These are phyloP conservation scores for Neonectria neomacrospora DNA, from an alignment of 2,329 filamentous ascomycete genomes.

Conservation along the genomic window DNA sequence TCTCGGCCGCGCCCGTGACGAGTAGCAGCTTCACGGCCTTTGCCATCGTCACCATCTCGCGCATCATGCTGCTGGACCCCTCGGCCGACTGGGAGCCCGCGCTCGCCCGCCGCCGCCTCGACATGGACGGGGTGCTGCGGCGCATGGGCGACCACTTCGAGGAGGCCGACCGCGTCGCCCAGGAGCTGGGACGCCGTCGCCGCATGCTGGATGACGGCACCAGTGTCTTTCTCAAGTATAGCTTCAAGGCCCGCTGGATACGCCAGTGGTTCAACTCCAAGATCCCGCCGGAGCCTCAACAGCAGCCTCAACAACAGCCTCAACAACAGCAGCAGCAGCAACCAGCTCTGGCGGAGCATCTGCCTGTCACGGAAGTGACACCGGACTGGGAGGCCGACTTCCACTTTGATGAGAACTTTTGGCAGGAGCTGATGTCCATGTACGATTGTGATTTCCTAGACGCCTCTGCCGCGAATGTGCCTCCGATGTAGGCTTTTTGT, in stretches of 20 bases:
- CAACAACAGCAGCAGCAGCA: slow-evolving; percentile 1
- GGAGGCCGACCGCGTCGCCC: slow-evolving; percentile 45
- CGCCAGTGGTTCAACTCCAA: slow-evolving; percentile 52
- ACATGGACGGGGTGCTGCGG: slow-evolving; percentile 45
- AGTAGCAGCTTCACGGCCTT: slow-evolving; percentile 48
- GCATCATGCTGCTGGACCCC: slow-evolving; percentile 50
- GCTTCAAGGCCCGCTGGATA: slow-evolving; percentile 54
- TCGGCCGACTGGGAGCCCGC: slow-evolving; percentile 51
- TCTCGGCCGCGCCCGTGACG: slow-evolving; percentile 48
- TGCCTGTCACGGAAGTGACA: not conserved
- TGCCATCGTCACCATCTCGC: slow-evolving; percentile 48
- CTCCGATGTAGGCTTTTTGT: not conserved
- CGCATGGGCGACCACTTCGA: slow-evolving; percentile 47
- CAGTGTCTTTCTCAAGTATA: slow-evolving; percentile 46
- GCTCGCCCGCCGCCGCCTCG: slow-evolving; percentile 48
- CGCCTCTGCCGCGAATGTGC: slow-evolving; percentile 15
- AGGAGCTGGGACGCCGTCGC: slow-evolving; percentile 36
- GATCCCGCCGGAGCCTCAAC: slow-evolving; percentile 33
- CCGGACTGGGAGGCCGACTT: slow-evolving; percentile 38
- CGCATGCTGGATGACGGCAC: slow-evolving; percentile 47
- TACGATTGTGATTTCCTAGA: slow-evolving; percentile 30
- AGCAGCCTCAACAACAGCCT: slow-evolving; percentile 20
- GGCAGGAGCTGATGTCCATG: slow-evolving; percentile 43
- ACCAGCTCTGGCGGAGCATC: slow-evolving; percentile 5
- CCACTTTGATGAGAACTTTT: slow-evolving; percentile 46